Base-by-base conservation (phyloP, 345 rosid genomes). In the Toxicodendron radicans region DNA sequence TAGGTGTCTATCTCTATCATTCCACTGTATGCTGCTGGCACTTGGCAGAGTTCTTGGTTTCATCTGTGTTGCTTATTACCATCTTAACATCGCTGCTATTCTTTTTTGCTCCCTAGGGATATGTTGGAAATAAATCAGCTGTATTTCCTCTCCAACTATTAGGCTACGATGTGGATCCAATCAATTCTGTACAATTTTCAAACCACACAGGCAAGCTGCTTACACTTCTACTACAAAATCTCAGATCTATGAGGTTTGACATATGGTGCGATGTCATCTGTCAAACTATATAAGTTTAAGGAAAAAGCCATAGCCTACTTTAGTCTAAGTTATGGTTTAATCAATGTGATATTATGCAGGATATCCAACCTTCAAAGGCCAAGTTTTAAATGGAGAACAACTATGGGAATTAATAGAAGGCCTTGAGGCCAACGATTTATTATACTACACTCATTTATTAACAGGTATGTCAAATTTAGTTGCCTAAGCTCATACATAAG, bases 111-210 rank as follows among this genome's bases (percentile, higher is more conserved):
- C 53, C 52, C 58, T 58, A 95, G 99, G 99, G 99, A 73, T 95
- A 95, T 82, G 99, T 95, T 68, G 99, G 99, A 59, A 95, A 95
- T 82, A 95, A 95, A 77, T 90, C 99, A 56, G 98, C 99, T 27
- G 95, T 95, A 20, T 95, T 95, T 65, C 98, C 98, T 79, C 95
- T 95, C 62, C 98, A 95, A 71, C 81, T 95, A 73, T 78, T 95
- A 83, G 99, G 99, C 52, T 95, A 85, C 75, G 99, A 95, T 83
- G 97, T 95, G 70, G 98, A 95, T 83, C 98, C 99, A 21, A 86
- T 95, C 67, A 89, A 95, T 84, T 95, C 99, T 1, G 99, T 95
- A 23, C 99, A 95, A 79, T 93, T 95, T 85, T 95, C 99, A 3
- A 95, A 95, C 73, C 99, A 93, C 81, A 95, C 99, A 73, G 99